Evolutionary conservation across 371 early-diverging fungal genomes (phyloP).

Genomic region (Neoconidiobolus thromboides): DNA sequence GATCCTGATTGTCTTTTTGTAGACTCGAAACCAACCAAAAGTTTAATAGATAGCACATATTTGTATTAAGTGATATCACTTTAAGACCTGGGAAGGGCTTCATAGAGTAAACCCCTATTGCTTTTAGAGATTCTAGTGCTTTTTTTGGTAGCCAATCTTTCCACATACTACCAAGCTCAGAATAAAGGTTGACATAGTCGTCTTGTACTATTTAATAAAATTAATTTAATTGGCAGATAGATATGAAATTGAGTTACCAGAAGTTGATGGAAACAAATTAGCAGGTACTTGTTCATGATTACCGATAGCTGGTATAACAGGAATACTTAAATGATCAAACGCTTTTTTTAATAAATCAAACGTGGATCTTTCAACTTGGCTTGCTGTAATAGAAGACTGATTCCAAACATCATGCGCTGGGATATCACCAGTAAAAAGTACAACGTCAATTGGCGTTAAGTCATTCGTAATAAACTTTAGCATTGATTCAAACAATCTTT

Average conservation of each 20-base stretch:
- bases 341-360: neutral
- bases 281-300: slow-evolving; percentile 11
- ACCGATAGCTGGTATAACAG: slow-evolving; percentile 8
- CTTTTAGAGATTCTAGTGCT: neutral
- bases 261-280: slow-evolving; percentile 8
- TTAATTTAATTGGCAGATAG: neutral
- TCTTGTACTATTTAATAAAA: neutral
- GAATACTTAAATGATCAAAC: neutral
- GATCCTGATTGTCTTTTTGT: slow-evolving; percentile 4
- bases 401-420: slow-evolving; percentile 7
- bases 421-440: slow-evolving; percentile 5
- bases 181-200: neutral
- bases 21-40: slow-evolving; percentile 7
- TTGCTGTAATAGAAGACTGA: neutral
- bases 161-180: neutral
- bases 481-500: slow-evolving; percentile 5
- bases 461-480: neutral
- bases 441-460: neutral
- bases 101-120: neutral
- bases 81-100: neutral
- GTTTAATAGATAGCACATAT: slow-evolving; percentile 8
- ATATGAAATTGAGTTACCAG: neutral
- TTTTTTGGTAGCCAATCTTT: neutral
- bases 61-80: slow-evolving; percentile 6
- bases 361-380: neutral